Conservation (phyloP, 2,329 filamentous ascomycete genomes). For the Anthostomella pinea region DNA sequence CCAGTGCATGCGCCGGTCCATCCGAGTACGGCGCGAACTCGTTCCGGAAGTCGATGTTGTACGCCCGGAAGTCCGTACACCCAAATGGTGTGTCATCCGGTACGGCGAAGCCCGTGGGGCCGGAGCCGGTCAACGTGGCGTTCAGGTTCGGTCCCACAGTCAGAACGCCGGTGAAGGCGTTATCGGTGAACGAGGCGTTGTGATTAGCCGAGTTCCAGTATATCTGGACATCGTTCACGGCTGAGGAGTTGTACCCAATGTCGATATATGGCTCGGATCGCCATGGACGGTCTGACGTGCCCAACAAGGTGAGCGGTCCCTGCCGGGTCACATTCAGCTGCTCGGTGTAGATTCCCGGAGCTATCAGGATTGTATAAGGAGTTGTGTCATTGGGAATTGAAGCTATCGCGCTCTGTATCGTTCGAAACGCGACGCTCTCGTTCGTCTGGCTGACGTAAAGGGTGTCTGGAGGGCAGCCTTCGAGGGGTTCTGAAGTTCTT, state of each 20-base stretch:
- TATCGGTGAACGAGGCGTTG: constrained; percentile 48
- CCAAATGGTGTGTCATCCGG: constrained; percentile 61
- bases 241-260: constrained; percentile 39
- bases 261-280: constrained; percentile 34
- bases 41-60: constrained; percentile 66
- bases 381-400: constrained; percentile 40
- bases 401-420: constrained; percentile 40
- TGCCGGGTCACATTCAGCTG: constrained; percentile 63
- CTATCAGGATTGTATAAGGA: constrained; percentile 55
- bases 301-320: constrained; percentile 59
- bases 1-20: constrained; percentile 59
- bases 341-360: constrained; percentile 59
- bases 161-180: constrained; percentile 59
- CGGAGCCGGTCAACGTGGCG: constrained; percentile 58
- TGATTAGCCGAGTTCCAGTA: constrained; percentile 56
- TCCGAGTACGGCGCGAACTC: constrained; percentile 47
- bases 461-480: constrained; percentile 39
- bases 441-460: constrained; percentile 40
- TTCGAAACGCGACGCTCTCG: constrained; percentile 34
- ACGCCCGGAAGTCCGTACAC: constrained; percentile 60
- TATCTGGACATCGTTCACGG: constrained; percentile 50
- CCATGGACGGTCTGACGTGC: constrained; percentile 47
- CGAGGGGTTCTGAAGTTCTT: constrained; percentile 32
- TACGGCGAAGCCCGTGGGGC: constrained; percentile 60
- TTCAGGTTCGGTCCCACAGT: constrained; percentile 63